Evolutionary conservation across 768 basidiomycete species (phyloP).

Genomic region (Lactifluus echinatus): DNA sequence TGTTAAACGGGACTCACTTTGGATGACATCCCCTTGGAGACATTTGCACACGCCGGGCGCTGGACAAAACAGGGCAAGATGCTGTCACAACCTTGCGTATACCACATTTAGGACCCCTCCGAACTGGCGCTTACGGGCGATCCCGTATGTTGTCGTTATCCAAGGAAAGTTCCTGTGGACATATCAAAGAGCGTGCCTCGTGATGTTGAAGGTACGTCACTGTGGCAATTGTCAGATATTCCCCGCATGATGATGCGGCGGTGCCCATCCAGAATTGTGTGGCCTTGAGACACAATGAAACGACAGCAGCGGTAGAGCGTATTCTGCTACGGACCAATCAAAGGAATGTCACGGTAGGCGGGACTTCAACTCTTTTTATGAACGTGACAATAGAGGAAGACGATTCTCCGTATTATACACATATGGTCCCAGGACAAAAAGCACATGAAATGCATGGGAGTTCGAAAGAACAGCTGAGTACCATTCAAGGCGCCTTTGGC

Average conservation of each 20-base stretch:
- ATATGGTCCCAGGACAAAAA: not conserved
- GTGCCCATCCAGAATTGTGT: not conserved
- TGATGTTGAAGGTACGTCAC: slow-evolving; percentile 1
- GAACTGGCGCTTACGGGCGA: not conserved
- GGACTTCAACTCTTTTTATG: not conserved
- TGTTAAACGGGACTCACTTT: too few relatives aligned
- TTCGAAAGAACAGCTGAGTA: not conserved
- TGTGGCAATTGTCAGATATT: not conserved
- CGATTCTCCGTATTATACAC: not conserved
- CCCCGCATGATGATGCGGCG: not conserved
- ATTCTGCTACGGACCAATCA: not conserved
- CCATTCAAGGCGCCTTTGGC: not conserved
- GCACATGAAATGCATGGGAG: not conserved
- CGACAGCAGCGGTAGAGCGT: not conserved
- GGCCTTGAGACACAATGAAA: not conserved
- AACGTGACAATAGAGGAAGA: not conserved
- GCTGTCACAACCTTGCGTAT: too few relatives aligned
- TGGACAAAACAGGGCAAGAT: too few relatives aligned
- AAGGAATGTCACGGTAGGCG: not conserved
- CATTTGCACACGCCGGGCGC: too few relatives aligned
- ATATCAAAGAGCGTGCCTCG: not conserved
- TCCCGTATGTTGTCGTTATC: not conserved
- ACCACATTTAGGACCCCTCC: too few relatives aligned
- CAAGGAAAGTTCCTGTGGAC: not conserved
- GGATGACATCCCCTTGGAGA: too few relatives aligned